Conservation (phyloP, 495 filamentous ascomycete species). For the Xylaria acuta region DNA sequence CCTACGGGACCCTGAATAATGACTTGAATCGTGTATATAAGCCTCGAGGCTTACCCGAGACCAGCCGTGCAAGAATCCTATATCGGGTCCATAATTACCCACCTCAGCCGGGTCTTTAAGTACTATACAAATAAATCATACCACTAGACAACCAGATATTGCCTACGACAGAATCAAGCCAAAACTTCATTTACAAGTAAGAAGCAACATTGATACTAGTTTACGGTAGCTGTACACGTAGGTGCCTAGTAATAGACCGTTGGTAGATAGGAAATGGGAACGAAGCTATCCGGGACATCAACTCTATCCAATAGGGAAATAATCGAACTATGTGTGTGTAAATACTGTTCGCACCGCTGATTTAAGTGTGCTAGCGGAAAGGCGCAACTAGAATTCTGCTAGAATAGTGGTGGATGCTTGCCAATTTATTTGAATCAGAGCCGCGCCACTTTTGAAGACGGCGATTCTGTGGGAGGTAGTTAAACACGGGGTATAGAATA, state of each 20-base stretch:
- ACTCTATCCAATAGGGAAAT: background rate
- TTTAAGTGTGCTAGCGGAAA: background rate
- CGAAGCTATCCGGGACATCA: background rate
- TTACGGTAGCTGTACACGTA: background rate
- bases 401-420: background rate
- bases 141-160: background rate
- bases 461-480: background rate
- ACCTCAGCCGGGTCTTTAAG: background rate
- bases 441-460: background rate
- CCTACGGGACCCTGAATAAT: conserved; percentile 9
- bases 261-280: background rate
- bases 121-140: background rate
- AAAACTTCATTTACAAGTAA: background rate
- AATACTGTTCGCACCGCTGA: background rate
- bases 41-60: conserved; percentile 4
- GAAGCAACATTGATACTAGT: background rate
- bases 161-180: background rate
- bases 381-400: background rate
- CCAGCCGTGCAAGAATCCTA: background rate
- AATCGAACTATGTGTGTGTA: background rate
- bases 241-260: background rate
- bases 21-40: conserved; percentile 22
- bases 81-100: conserved; percentile 6
- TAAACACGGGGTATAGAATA: background rate
- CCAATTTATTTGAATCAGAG: background rate